A percentile compares a stretch with the other conserved stretches of the same genome.
Conservation (phyloP, 805 yeast genomes). For the Lachancea nothofagi region DNA sequence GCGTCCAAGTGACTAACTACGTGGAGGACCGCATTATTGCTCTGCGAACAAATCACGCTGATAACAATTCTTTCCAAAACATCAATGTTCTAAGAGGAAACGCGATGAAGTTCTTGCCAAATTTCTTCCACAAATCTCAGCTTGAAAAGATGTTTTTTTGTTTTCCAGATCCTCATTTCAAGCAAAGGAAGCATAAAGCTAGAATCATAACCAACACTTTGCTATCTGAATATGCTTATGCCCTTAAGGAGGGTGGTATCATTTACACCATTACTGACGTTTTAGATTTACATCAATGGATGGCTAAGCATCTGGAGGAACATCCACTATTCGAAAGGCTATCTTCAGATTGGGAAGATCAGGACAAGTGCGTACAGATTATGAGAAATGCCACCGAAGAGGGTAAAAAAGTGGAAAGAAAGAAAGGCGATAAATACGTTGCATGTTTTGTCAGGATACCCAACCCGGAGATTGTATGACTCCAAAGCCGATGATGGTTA, state of each 20-base stretch:
- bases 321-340: conserved; percentile 90
- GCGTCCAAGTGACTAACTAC: conserved; percentile 95
- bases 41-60: conserved; percentile 46
- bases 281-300: conserved; percentile 88
- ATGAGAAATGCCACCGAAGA: conserved; percentile 96
- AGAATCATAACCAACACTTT: conserved; percentile 88
- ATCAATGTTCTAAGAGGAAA: conserved; percentile 89
- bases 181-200: conserved; percentile 95
- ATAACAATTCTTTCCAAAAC: conserved; percentile 57
- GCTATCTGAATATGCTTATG: conserved; percentile 87
- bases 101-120: conserved; percentile 96
- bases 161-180: conserved; percentile 99
- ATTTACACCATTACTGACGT: conserved; percentile 96
- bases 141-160: conserved; percentile 91
- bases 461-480: conserved; percentile 38
- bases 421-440: conserved; percentile 77
- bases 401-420: conserved; percentile 92
- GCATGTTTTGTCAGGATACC: conserved; percentile 82
- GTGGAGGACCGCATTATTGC: conserved; percentile 95
- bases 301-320: conserved; percentile 83
- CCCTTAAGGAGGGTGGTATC: conserved; percentile 78
- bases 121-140: conserved; percentile 80
- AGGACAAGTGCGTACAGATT: conserved; percentile 75
- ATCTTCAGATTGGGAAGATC: conserved; percentile 67
- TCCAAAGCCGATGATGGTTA: not conserved